Evolutionary conservation across 805 yeast genomes (phyloP), one percentile per base, ranked within the genome.

Genomic region (Pichia occidentalis): DNA sequence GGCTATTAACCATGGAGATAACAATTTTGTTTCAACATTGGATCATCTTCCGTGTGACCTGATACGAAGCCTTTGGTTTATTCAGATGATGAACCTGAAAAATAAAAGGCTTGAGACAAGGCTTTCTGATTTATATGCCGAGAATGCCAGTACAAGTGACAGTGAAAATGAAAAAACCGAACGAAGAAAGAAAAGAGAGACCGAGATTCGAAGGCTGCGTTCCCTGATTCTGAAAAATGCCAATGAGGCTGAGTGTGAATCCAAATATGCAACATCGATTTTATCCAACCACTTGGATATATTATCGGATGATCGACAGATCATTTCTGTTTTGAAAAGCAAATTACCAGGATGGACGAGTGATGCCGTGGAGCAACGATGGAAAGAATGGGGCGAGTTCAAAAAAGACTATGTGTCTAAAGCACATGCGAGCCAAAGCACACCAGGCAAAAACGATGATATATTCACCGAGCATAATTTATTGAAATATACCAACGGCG

Each of bases 11-110:
- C 51, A 52, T 23, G 59, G 59, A 1, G 53, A 53, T 27, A 59
- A 59, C 40, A 61, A 61, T 14, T 59, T 61, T 37, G 58, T 61
- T 10, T 60, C 63, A 7, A 57, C 60, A 9, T 45, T 63, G 36
- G 67, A 63, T 39, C 67, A 63, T 40, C 37, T 63, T 12, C 67
- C 67, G 1, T 63, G 67, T 42, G 67, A 63, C 36, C 44, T 63
- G 7, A 61, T 59, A 16, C 42, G 65, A 29, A 58, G 61, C 3
- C 38, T 63, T 32, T 63, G 67, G 67, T 25, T 63, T 8, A 52
- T 59, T 5, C 67, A 63, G 40, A 52, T 54, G 13, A 43, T 63
- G 28, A 48, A 54, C 21, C 33, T 62, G 21, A 44, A 49, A 28
- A 51, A 46, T 19, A 53, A 50, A 5, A 40, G 43, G 11, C 20